Conservation (phyloP, 805 yeast genomes). For the Yamadazyma philogaea region DNA sequence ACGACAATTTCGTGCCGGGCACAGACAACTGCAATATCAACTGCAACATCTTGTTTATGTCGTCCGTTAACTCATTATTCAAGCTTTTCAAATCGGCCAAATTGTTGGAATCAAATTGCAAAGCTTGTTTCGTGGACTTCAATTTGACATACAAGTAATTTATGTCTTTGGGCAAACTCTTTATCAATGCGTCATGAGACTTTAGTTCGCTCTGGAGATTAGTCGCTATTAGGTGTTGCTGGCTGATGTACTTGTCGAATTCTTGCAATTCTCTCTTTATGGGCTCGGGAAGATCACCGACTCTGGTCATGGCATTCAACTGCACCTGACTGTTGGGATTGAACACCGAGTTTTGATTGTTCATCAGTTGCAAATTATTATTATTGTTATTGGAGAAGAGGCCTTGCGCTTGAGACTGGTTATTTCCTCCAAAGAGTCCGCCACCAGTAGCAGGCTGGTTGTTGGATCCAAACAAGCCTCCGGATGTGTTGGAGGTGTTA, state of each 20-base stretch:
- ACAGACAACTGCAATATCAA: conserved; percentile 48
- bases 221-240: conserved; percentile 70
- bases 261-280: conserved; percentile 66
- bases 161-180: conserved; percentile 71
- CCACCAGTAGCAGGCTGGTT: conserved; percentile 14
- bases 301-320: conserved; percentile 71
- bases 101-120: conserved; percentile 44
- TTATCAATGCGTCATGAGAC: conserved; percentile 63
- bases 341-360: conserved; percentile 6
- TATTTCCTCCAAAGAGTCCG: conserved; percentile 26
- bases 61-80: conserved; percentile 43
- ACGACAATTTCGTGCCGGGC: conserved; percentile 57
- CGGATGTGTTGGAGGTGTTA: conserved; percentile 8
- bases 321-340: conserved; percentile 36
- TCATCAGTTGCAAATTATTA: not conserved
- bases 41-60: conserved; percentile 52
- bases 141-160: conserved; percentile 59
- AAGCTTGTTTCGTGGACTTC: conserved; percentile 63
- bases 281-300: conserved; percentile 71
- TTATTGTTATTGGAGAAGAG: conserved; percentile 3
- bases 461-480: conserved; percentile 20
- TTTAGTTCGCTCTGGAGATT: conserved; percentile 57
- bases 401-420: conserved; percentile 11
- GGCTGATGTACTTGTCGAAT: conserved; percentile 67
- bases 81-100: conserved; percentile 31